Evolutionary conservation across 495 filamentous ascomycete species (phyloP), one percentile per base, ranked within the genome.

Genomic region (Arthonia radiata): DNA sequence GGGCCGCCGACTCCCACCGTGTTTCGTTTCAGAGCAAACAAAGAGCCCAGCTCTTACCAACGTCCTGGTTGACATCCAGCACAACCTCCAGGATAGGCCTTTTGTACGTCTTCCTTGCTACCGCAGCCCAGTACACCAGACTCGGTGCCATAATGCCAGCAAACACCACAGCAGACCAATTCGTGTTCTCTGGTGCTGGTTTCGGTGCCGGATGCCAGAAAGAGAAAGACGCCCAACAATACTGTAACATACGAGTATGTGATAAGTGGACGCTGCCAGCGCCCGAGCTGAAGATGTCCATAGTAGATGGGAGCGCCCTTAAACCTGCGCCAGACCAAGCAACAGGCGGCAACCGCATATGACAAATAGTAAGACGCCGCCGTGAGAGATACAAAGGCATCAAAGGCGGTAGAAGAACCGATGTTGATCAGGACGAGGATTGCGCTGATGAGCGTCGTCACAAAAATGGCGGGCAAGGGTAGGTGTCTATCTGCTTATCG

Each of bases 361-460:
- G 36, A 36, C 12, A 16, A 2, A 8, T 36, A 32, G 29, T 39
- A 24, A 9, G 13, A 18, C 4, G 26, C 31, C 12, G 27, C 19
- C 12, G 21, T 17, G 9, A 41, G 21, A 8, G 38, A 34, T 3
- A 36, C 16, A 8, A 41, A 21, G 23, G 27, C 38, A 15, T 38
- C 31, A 28, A 38, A 31, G 4, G 38, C 38, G 1, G 29, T 27
- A 12, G 38, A 17, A 2, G 27, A 32, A 12, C 38, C 38, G 17
- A 41, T 32, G 25, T 35, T 35, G 15, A 41, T 35, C 13, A 37
- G 29, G 9, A 31, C 17, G 6, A 41, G 38, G 12, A 39, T 11
- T 17, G 15, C 16, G 9, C 21, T 18, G 21, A 36, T 24, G 19
- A 27, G 10, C 8, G 29, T 15, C 6, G 38, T 37, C 21, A 37